These are phyloP conservation scores for Trichosporon sp. DNA, from an alignment of 1,284 basidiomycete genomes.

Conservation along the genomic window DNA sequence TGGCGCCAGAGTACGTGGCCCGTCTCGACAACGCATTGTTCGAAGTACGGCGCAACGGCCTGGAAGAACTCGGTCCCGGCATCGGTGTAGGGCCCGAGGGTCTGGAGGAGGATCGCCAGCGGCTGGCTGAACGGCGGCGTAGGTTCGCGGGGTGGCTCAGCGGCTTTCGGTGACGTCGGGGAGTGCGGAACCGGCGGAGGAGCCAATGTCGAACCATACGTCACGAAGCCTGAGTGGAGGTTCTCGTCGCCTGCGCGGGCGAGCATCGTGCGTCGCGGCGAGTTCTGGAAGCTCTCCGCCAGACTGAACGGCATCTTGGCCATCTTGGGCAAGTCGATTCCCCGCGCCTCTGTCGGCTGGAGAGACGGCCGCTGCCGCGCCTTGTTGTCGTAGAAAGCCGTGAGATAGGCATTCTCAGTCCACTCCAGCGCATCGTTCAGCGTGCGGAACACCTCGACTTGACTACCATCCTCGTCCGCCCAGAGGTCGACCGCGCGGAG, in stretches of 20 bases:
- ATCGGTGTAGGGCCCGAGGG: conserved; percentile 62
- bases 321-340: conserved; percentile 39
- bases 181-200: background rate
- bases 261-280: conserved; percentile 68
- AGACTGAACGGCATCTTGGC: conserved; percentile 46
- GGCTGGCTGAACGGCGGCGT: conserved; percentile 38
- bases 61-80: conserved; percentile 43
- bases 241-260: conserved; percentile 65
- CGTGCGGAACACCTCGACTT: conserved; percentile 74
- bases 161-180: background rate
- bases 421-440: conserved; percentile 93
- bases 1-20: conserved; percentile 70
- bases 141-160: conserved; percentile 5
- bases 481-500: conserved; percentile 70
- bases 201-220: background rate
- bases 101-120: conserved; percentile 58
- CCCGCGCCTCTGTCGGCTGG: conserved; percentile 6
- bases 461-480: conserved; percentile 56
- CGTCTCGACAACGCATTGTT: conserved; percentile 54
- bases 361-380: conserved; percentile 18
- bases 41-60: conserved; percentile 63
- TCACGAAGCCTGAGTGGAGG: conserved; percentile 19
- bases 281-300: conserved; percentile 61
- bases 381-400: conserved; percentile 46
- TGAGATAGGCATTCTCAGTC: conserved; percentile 81